Evolutionary conservation across 306 rosid genomes (phyloP).

Genomic region (Fagus crenata): DNA sequence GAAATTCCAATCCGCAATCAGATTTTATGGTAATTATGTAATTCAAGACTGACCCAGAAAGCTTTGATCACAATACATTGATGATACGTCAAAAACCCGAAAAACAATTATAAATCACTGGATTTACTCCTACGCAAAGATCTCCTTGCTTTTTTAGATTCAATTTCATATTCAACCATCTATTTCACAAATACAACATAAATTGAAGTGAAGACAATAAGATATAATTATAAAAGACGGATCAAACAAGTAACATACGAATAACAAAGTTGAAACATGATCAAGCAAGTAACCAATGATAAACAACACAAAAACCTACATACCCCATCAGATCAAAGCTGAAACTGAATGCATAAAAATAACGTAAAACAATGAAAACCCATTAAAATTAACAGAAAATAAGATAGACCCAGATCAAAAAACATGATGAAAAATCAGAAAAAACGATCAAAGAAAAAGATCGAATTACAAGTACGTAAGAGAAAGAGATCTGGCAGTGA

Average conservation of each 20-base stretch:
- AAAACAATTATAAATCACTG: constrained; percentile 18
- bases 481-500: constrained; percentile 40
- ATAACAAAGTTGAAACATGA: constrained; percentile 16
- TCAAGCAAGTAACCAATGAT: constrained; percentile 6
- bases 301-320: constrained; percentile 20
- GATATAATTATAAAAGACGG: constrained; percentile 8
- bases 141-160: constrained; percentile 25
- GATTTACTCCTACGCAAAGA: constrained; percentile 31
- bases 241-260: constrained; percentile 27
- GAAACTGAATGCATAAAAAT: constrained; percentile 24
- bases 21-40: constrained; percentile 7
- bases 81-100: neutral
- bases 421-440: constrained; percentile 7
- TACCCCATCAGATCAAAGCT: constrained; percentile 41
- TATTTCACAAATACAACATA: constrained; percentile 12
- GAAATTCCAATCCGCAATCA: constrained; percentile 10
- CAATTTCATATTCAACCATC: constrained; percentile 19
- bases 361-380: constrained; percentile 31
- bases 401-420: constrained; percentile 35
- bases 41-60: constrained; percentile 5
- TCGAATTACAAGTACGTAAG: constrained; percentile 8
- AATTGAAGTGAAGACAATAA: constrained; percentile 28
- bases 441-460: constrained; percentile 19
- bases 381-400: constrained; percentile 30
- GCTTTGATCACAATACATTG: neutral